Base-by-base conservation (phyloP, 306 rosid genomes). In the Citrullus amarus region DNA sequence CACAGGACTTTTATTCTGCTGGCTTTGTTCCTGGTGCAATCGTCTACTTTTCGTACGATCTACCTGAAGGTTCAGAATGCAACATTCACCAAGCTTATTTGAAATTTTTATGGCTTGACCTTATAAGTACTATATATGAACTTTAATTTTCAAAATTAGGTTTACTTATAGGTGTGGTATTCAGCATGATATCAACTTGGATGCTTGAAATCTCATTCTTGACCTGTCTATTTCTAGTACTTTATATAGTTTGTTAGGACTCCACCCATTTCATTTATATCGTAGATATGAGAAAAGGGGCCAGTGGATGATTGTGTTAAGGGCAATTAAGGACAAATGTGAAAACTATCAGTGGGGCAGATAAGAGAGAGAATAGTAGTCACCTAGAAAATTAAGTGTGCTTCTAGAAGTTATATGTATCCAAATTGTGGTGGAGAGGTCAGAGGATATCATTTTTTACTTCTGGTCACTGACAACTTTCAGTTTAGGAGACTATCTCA, bases 1-100 rank as follows among this genome's bases (percentile, higher is more conserved):
- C 96, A 6, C 96, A 83, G 75, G 97, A 96, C 81, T 96, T 92
- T 53, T 88, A 85, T 82, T 68, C 81, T 62, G 91, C 91, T 78
- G 98, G 96, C 39, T 96, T 92, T 86, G 84, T 87, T 79, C 99
- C 99, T 4, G 98, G 98, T 51, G 99, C 98, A 56, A 86, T 96
- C 20, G 90, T 96, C 58, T 92, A 96, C 81, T 96, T 96, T 69
- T 80, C 97, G 10, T 89, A 88, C 50, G 83, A 86, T 84, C 74
- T 78, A 77, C 88, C 90, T 18, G 86, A 82, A 82, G 98, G 99
- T 91, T 69, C 69, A 90, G 80, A 59, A 76, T 39, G 41, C 46
- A 14, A 22, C 44, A 22, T 51, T 73, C 39, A 17, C 77, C 46
- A 8, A 50, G 15, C 39, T 50, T 50, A 72, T 72, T 51, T 72